Evolutionary conservation across 805 yeast species (phyloP), one percentile per base, ranked within the genome.

Genomic region (Yamadazyma tumulicola): DNA sequence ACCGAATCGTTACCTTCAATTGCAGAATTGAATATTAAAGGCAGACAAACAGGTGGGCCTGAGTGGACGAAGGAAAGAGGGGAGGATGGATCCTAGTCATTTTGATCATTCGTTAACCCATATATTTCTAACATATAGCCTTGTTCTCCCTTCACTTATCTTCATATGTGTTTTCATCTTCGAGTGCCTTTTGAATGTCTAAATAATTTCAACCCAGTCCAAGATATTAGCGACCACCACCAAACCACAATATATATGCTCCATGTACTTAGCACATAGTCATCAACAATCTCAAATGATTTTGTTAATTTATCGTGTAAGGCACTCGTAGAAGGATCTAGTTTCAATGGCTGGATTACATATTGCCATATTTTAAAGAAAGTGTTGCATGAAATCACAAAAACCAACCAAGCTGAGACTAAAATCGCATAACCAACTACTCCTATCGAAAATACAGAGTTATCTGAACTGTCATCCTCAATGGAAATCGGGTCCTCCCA

Each of bases 11-110:
- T 26, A 6, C 29, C 29, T 15, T 14, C 19, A 14, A 26, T 26
- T 14, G 7, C 19, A 14, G 7, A 26, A 13, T 12, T 26, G 7
- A 26, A 40, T 53, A 2, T 37, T 2, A 51, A 54, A 18, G 83
- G 88, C 0, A 59, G 97, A 38, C 82, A 85, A 52, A 80, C 88
- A 31, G 97, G 97, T 0, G 67, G 75, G 4, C 71, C 66, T 0
- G 82, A 69, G 29, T 89, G 97, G 97, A 82, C 83, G 1, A 52
- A 61, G n/a, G 41, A 67, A 0, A 66, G 97, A 47, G 95, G 96
- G 1, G 97, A 89, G 54, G 76, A 32, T 24, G 48, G 48, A 3
- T 12, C 16, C 29, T 28, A 28, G n/a, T n/a, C n/a, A n/a, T n/a
- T n/a, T n/a, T n/a, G n/a, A n/a, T n/a, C n/a, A n/a, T n/a, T n/a